These are phyloP conservation scores for Omphalea diandra DNA, from an alignment of 441 rosid genomes.

Conservation along the genomic window DNA sequence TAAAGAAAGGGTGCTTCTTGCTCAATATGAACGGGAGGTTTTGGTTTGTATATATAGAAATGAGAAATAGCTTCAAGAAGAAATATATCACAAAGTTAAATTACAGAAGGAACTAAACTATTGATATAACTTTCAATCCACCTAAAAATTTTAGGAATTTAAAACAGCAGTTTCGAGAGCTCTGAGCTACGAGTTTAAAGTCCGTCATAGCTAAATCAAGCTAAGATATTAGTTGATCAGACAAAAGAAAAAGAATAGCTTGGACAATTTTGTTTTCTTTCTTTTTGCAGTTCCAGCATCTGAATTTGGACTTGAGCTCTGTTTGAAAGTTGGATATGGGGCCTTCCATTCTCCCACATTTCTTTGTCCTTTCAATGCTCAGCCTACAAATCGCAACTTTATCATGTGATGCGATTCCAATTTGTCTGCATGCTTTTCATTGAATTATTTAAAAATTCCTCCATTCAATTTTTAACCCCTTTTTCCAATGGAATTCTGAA, in stretches of 20 bases:
- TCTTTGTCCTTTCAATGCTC: background rate
- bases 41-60: background rate
- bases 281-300: background rate
- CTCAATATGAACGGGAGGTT: background rate
- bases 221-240: too few species aligned
- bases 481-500: background rate
- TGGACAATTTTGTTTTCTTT: background rate
- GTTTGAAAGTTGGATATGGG: background rate
- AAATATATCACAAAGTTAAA: background rate
- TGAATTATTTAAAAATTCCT: background rate
- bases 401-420: conserved; percentile 18
- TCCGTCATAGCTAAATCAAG: too few species aligned
- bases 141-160: too few species aligned
- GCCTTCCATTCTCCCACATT: background rate
- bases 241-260: background rate
- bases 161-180: too few species aligned
- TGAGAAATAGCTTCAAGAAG: too few species aligned
- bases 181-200: too few species aligned
- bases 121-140: too few species aligned
- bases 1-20: background rate
- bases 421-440: background rate
- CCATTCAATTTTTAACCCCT: background rate
- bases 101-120: background rate
- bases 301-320: background rate
- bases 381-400: conserved; percentile 1